Evolutionary conservation across 345 rosid genomes (phyloP), one percentile per base, ranked within the genome.

Genomic region (Linum tenue): DNA sequence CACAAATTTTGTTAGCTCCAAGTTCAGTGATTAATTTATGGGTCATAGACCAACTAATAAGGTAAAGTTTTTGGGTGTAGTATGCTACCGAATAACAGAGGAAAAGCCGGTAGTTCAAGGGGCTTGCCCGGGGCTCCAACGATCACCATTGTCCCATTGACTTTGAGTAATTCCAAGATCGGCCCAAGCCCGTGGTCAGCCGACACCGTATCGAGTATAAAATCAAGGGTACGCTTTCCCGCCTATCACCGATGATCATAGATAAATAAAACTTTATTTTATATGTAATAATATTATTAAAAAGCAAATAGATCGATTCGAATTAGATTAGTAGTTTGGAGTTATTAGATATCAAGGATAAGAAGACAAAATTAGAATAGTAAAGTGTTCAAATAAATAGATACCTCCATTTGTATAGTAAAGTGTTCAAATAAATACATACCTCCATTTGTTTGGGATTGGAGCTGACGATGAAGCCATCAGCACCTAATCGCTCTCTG

Each of bases 351-450:
- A 17, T 8, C 8, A 59, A 59, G 4, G 7, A 59, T 22, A 59
- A 16, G 5, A 58, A 58, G 2, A 58, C 1, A 58, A 4, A 16
- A 58, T 8, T 58, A 1, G 7, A 5, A 3, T 4, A 4, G 37
- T 58, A 2, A 2, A 58, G 5, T 4, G 35, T 58, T 7, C 16
- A 55, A 11, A 35, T 58, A 35, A 22, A 6, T 50, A 10, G n/a
- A n/a, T 7, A 84, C 91, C 85, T 77, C 72, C 86, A 84, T 79
- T 58, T 79, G 81, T 12, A n/a, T n/a, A n/a, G n/a, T n/a, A n/a
- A 31, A 12, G 5, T 15, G 1, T 38, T 4, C 14, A 15, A n/a
- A n/a, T n/a, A 0, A 38, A 36, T 39, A 50, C 64, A 10, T 7
- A 84, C 91, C 85, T 77, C 72, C 86, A 84, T 79, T 58, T 79